A percentile compares a stretch with the other conserved stretches of the same genome.
phyloP scores from a whole-genome alignment of 352 stramenopile genomes.

The Phytophthora quininea region DNA sequence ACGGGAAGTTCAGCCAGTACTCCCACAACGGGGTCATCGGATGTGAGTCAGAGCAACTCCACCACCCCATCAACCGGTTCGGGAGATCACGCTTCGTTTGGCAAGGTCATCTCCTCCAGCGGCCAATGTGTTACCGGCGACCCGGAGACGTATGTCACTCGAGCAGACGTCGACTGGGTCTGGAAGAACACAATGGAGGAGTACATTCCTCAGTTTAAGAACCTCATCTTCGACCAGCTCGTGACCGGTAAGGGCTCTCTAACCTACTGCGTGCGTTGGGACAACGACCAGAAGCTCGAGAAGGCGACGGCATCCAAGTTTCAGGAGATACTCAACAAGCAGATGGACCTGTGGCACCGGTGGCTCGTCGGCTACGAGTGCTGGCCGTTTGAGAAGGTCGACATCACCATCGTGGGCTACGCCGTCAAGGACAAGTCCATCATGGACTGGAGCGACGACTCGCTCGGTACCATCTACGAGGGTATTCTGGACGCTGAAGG shows the following conservation, averaged over 20 bases:
- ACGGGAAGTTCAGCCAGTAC: too few species aligned
- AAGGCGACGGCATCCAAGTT: neutral
- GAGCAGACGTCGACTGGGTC: conserved; percentile 14
- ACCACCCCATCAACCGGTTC: too few species aligned
- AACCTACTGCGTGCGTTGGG: neutral
- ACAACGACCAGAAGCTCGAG: neutral
- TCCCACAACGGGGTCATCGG: too few species aligned
- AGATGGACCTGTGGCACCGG: neutral
- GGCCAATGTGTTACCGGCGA: conserved; percentile 10
- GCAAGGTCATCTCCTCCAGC: conserved; percentile 6
- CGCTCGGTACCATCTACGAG: conserved; percentile 22
- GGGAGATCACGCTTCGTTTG: conserved; percentile 2
- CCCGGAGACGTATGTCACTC: conserved; percentile 8
- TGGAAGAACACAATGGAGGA: conserved; percentile 14
- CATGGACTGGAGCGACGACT: conserved; percentile 20
- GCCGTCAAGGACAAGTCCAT: conserved; percentile 20
- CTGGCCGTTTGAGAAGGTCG: neutral
- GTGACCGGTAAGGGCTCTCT: neutral
- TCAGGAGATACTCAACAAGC: neutral
- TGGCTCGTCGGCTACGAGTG: neutral
- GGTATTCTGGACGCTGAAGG: conserved; percentile 2
- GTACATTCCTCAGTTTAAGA: conserved; percentile 13
- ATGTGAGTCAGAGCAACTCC: too few species aligned
- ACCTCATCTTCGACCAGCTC: neutral
- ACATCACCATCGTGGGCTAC: neutral